phyloP scores from a whole-genome alignment of 495 filamentous ascomycete species.

The Terfezia claveryi region DNA sequence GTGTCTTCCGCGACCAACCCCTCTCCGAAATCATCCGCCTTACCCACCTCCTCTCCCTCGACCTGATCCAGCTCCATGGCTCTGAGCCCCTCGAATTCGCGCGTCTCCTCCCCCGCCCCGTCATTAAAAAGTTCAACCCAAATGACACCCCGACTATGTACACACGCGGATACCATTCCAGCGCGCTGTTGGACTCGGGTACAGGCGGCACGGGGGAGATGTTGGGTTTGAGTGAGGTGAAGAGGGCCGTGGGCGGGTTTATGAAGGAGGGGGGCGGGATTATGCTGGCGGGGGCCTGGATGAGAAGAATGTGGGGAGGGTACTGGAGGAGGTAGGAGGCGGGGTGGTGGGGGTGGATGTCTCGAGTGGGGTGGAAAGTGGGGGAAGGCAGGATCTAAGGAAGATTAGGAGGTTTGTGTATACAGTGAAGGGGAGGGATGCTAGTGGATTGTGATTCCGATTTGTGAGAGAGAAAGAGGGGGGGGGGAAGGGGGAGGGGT shows the following conservation, averaged over 20 bases:
- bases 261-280: slow-evolving; percentile 38
- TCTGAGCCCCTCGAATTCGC: slow-evolving; percentile 86
- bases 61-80: slow-evolving; percentile 83
- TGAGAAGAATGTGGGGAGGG: slow-evolving; percentile 46
- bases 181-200: slow-evolving; percentile 70
- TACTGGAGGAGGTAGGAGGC: slow-evolving; percentile 32
- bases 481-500: not conserved
- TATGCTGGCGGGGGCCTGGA: slow-evolving; percentile 68
- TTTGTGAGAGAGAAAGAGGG: not conserved
- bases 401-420: slow-evolving; percentile 67
- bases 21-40: slow-evolving; percentile 56
- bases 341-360: slow-evolving; percentile 69
- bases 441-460: not conserved
- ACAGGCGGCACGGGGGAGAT: slow-evolving; percentile 58
- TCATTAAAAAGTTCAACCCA: slow-evolving; percentile 53
- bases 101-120: slow-evolving; percentile 61
- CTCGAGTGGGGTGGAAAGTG: slow-evolving; percentile 74
- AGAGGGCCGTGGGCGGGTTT: slow-evolving; percentile 25
- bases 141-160: slow-evolving; percentile 48
- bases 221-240: slow-evolving; percentile 44
- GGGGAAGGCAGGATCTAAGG: slow-evolving; percentile 56
- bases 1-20: slow-evolving; percentile 84
- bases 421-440: slow-evolving; percentile 35
- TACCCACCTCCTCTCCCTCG: slow-evolving; percentile 55
- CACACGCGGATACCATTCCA: slow-evolving; percentile 54